Base-by-base conservation (phyloP, 1,284 basidiomycete genomes). In the Fomitopsis pinicola region DNA sequence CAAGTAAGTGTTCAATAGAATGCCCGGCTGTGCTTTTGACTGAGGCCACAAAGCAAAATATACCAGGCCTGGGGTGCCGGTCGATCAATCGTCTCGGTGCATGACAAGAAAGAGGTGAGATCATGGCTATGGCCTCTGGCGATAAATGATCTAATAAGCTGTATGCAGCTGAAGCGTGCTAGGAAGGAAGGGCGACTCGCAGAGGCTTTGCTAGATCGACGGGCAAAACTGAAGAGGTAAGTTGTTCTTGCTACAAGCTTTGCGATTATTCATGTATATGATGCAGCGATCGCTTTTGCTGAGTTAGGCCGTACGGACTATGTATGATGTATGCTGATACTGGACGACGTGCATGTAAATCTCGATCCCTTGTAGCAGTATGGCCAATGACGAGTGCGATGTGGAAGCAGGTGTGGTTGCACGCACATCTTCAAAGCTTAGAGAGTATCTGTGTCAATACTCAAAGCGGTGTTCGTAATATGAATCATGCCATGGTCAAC, bases 201-300 rank as follows among this genome's bases (percentile, higher is more conserved):
- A 1, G 95, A 98, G 74, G 92, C 92, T 3, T 77, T 98, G 76
- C 80, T 98, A 53, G 94, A 98, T 70, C 84, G 95, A 33, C 82
- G 95, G 60, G 81, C 92, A 7, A 97, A 97, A 72, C 81, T 97
- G 63, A 98, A 98, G 78, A 97, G 94, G 95, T 92, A 61, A 17
- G 50, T 28, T 50, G 7, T 33, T 48, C 5, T 36, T 42, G 57
- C 22, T 50, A 35, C 9, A 3, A 30, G 28, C 36, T 54, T 42
- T 60, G 42, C 30, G 15, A 48, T 45, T 6, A 36, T 59, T 70
- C 30, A 67, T 57, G 54, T 42, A 33, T 58, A 28, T 30, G 60
- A 58, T 17, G 15, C 53, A 68, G 67, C 59, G 66, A 68, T 48
- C 60, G 66, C 55, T 65, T 69, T 54, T 66, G 57, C 58, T 72